These are phyloP conservation scores for Kurtzmaniella natalensis DNA, from an alignment of 1,139 yeast genomes.

Conservation along the genomic window DNA sequence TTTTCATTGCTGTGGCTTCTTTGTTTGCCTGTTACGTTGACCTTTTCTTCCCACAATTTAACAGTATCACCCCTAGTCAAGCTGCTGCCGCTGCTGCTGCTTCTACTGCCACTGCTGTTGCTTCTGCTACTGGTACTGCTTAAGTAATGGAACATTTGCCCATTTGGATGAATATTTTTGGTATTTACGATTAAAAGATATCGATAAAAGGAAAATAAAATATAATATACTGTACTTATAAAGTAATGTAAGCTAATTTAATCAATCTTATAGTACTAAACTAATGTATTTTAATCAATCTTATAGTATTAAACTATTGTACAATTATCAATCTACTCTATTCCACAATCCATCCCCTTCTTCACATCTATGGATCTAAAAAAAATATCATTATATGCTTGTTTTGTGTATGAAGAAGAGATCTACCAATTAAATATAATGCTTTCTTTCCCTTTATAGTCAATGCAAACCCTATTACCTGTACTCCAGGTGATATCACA, in stretches of 20 bases:
- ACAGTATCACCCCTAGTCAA: too few species aligned
- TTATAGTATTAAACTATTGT: not conserved
- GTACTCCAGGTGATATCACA: slow-evolving; percentile 44
- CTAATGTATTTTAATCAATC: not conserved
- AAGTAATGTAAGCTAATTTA: slow-evolving; percentile 5
- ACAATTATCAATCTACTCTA: slow-evolving; percentile 1
- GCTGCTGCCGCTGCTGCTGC: slow-evolving; percentile 19
- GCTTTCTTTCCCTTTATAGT: slow-evolving; percentile 42
- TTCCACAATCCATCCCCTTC: not conserved
- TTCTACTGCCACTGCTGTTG: slow-evolving; percentile 15
- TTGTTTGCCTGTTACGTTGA: slow-evolving; percentile 53
- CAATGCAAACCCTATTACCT: slow-evolving; percentile 27
- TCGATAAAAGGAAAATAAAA: too few species aligned
- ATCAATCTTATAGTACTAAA: not conserved
- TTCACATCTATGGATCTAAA: not conserved
- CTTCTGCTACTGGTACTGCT: not conserved
- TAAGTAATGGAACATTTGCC: too few species aligned
- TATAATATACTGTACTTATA: too few species aligned
- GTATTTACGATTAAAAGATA: too few species aligned
- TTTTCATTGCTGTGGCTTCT: slow-evolving; percentile 44
- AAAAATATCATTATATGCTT: too few species aligned
- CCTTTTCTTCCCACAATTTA: slow-evolving; percentile 37
- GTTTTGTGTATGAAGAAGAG: not conserved
- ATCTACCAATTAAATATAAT: slow-evolving; percentile 26
- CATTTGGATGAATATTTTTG: not conserved